These are phyloP conservation scores for Scheffersomyces stipitis DNA, from an alignment of 805 yeast genomes.

Conservation along the genomic window DNA sequence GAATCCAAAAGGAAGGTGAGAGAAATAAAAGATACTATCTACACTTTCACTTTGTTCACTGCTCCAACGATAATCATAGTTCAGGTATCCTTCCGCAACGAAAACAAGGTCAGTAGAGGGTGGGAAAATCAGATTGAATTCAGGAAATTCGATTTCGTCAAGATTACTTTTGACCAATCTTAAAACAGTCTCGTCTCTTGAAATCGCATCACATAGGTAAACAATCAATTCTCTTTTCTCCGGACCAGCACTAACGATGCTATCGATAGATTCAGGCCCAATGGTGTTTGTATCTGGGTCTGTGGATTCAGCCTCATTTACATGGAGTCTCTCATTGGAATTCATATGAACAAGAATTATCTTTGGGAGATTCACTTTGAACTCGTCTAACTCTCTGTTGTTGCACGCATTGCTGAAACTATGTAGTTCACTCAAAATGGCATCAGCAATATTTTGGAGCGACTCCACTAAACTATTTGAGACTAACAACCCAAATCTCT, in stretches of 20 bases:
- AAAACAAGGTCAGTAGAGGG: slow-evolving; percentile 13
- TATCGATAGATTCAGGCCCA: slow-evolving; percentile 5
- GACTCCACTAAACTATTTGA: slow-evolving; percentile 14
- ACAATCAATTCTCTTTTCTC: slow-evolving; percentile 12
- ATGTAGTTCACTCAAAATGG: slow-evolving; percentile 18
- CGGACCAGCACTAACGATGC: slow-evolving; percentile 1
- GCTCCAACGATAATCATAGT: not conserved
- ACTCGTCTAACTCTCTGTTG: slow-evolving; percentile 7
- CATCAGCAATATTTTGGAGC: slow-evolving; percentile 13
- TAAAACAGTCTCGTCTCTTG: slow-evolving; percentile 6
- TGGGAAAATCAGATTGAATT: slow-evolving; percentile 11
- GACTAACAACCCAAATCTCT: slow-evolving; percentile 15
- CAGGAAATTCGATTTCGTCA: not conserved
- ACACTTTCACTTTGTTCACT: not conserved
- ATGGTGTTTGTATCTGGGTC: not conserved
- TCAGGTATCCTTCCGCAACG: slow-evolving; percentile 7
- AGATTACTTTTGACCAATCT: slow-evolving; percentile 1
- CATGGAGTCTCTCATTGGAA: not conserved
- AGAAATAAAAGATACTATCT: slow-evolving; percentile 8
- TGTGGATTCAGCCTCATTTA: not conserved
- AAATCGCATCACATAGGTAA: slow-evolving; percentile 15
- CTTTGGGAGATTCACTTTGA: slow-evolving; percentile 11
- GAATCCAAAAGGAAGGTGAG: slow-evolving; percentile 16
- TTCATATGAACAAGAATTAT: slow-evolving; percentile 13
- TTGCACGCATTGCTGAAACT: slow-evolving; percentile 13